Percentiles rank a stretch among this genome's conserved stretches.
Conservation (phyloP, 768 basidiomycete genomes). For the Boletus tomentosulus region DNA sequence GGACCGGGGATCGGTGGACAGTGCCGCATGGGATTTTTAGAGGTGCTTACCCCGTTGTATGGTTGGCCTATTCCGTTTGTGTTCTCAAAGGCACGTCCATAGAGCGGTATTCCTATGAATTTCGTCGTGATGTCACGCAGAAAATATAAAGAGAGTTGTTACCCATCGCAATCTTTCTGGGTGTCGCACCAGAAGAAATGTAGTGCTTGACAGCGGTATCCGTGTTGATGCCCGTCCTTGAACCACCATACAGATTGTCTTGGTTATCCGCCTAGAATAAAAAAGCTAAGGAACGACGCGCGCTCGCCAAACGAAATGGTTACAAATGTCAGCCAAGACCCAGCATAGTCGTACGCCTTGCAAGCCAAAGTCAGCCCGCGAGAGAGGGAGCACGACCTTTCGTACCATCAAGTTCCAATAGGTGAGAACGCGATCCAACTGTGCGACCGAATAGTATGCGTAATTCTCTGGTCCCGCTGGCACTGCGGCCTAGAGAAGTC, state of each 20-base stretch:
- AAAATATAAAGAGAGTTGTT: not conserved
- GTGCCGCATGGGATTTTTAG: not conserved
- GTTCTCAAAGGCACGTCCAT: slow-evolving; percentile 73
- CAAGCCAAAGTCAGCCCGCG: not conserved
- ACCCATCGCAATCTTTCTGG: slow-evolving; percentile 67
- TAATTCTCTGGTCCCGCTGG: slow-evolving; percentile 61
- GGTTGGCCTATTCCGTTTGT: slow-evolving; percentile 64
- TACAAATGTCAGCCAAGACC: slow-evolving; percentile 65
- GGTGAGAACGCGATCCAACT: slow-evolving; percentile 62
- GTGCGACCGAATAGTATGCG: slow-evolving; percentile 50
- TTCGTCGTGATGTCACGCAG: not conserved
- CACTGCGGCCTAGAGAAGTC: slow-evolving; percentile 44
- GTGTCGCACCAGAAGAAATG: slow-evolving; percentile 53
- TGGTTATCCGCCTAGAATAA: slow-evolving; percentile 42
- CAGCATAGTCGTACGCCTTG: slow-evolving; percentile 73
- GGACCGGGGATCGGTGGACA: slow-evolving; percentile 2
- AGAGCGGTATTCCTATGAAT: slow-evolving; percentile 64
- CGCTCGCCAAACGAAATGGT: slow-evolving; percentile 30
- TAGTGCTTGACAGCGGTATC: slow-evolving; percentile 65
- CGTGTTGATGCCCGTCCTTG: slow-evolving; percentile 59
- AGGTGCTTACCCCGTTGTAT: slow-evolving; percentile 55
- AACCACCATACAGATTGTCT: slow-evolving; percentile 68
- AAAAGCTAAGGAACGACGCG: not conserved
- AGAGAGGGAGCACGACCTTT: not conserved
- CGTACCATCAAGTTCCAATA: slow-evolving; percentile 83